phyloP scores from a whole-genome alignment of 257 asterid species.

The Paulownia fortunei region DNA sequence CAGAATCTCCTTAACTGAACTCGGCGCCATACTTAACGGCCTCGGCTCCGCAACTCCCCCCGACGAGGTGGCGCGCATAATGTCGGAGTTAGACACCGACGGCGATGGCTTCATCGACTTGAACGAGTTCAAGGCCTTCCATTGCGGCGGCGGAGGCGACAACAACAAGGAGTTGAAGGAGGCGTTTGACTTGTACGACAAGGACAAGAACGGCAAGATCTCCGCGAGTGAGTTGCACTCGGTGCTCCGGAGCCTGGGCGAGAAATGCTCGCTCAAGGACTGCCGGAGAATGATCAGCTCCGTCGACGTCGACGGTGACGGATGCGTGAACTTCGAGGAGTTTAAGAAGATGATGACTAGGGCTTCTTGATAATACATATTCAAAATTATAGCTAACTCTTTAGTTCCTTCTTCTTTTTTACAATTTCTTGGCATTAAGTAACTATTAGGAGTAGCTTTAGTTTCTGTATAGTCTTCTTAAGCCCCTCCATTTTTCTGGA shows the following conservation, averaged over 20 bases:
- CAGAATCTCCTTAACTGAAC: slow-evolving; percentile 38
- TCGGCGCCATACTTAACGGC: slow-evolving; percentile 35
- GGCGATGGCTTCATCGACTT: slow-evolving; percentile 91
- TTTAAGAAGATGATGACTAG: slow-evolving; percentile 86
- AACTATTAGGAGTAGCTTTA: slow-evolving; percentile 31
- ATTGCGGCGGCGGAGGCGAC: slow-evolving; percentile 44
- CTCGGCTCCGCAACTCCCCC: slow-evolving; percentile 56
- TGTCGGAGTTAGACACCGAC: slow-evolving; percentile 81
- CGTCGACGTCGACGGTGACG: slow-evolving; percentile 92
- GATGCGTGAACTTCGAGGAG: slow-evolving; percentile 85
- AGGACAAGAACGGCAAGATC: slow-evolving; percentile 85
- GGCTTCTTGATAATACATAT: slow-evolving; percentile 9
- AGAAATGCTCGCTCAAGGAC: slow-evolving; percentile 75
- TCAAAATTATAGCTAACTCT: slow-evolving; percentile 22
- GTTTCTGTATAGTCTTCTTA: slow-evolving; percentile 28
- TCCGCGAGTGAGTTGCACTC: slow-evolving; percentile 72
- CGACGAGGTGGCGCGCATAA: slow-evolving; percentile 63
- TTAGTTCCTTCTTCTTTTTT: background rate
- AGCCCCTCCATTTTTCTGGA: slow-evolving; percentile 5
- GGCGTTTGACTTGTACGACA: slow-evolving; percentile 79
- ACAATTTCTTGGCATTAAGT: background rate
- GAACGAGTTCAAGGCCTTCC: slow-evolving; percentile 74
- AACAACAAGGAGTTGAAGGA: slow-evolving; percentile 67
- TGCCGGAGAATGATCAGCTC: slow-evolving; percentile 75
- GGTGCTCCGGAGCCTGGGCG: slow-evolving; percentile 69